Conservation (phyloP, 2,329 filamentous ascomycete genomes). For the Ceratocystis huliohia region DNA sequence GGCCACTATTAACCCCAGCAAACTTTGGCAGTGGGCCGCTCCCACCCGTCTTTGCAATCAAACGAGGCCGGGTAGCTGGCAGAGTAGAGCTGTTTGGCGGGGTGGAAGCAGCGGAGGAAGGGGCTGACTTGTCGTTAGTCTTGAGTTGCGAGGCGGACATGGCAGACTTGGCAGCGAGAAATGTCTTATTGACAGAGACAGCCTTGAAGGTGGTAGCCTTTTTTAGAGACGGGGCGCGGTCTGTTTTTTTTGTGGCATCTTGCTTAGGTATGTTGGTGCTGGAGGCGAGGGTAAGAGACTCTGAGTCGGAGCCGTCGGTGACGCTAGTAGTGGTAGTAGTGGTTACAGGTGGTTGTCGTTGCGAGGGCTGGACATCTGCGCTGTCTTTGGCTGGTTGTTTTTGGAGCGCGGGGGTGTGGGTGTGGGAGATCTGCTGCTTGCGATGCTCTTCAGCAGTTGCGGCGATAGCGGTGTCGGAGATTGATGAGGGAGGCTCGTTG, state of each 20-base stretch:
- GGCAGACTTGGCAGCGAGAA: conserved; percentile 57
- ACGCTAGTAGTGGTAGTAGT: conserved; percentile 56
- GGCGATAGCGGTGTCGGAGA: not conserved
- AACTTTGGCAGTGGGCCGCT: conserved; percentile 38
- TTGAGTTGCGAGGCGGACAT: conserved; percentile 36
- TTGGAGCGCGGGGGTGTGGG: too few relatives aligned
- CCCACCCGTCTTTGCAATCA: conserved; percentile 62
- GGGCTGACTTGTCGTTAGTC: conserved; percentile 37
- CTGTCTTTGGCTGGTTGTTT: too few relatives aligned
- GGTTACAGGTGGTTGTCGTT: not conserved
- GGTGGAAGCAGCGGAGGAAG: conserved; percentile 32
- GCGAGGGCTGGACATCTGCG: conserved; percentile 24
- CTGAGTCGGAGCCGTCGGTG: conserved; percentile 65
- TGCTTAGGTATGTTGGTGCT: conserved; percentile 26
- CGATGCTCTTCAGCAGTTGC: not conserved
- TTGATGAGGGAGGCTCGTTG: not conserved
- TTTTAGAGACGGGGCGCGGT: conserved; percentile 50
- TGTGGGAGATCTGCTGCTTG: not conserved
- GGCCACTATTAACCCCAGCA: conserved; percentile 39
- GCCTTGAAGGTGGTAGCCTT: conserved; percentile 72
- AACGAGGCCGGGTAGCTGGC: conserved; percentile 50
- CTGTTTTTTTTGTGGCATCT: conserved; percentile 46
- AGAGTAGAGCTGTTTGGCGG: conserved; percentile 32
- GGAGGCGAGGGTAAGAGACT: conserved; percentile 35
- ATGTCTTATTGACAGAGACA: conserved; percentile 74